These are phyloP conservation scores for Knoxdaviesia capensis DNA, from an alignment of 2,329 filamentous ascomycete species.

Conservation along the genomic window DNA sequence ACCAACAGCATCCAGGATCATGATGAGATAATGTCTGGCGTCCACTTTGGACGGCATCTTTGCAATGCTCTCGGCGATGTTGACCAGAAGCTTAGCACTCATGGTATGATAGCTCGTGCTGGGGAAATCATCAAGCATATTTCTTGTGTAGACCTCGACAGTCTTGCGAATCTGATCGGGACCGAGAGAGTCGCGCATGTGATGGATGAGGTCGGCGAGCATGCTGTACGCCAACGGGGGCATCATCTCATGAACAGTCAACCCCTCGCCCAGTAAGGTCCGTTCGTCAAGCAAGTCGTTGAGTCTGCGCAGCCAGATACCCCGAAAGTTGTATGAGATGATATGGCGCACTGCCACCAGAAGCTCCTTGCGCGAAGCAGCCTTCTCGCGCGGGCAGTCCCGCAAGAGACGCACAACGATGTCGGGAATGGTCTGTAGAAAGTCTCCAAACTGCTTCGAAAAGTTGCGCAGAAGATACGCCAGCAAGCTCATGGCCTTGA, in stretches of 20 bases:
- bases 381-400: conserved; percentile 89
- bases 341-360: conserved; percentile 94
- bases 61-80: conserved; percentile 96
- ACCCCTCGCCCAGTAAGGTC: conserved; percentile 82
- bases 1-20: conserved; percentile 93
- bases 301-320: conserved; percentile 86
- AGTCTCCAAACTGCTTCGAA: conserved; percentile 69
- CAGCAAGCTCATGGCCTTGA: conserved; percentile 98
- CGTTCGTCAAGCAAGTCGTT: conserved; percentile 87
- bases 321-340: conserved; percentile 96
- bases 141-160: conserved; percentile 91
- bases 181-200: conserved; percentile 74
- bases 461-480: conserved; percentile 84
- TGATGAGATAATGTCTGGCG: conserved; percentile 84
- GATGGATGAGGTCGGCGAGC: conserved; percentile 94
- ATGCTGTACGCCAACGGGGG: conserved; percentile 91
- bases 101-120: conserved; percentile 99
- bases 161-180: conserved; percentile 88
- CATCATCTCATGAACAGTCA: conserved; percentile 95
- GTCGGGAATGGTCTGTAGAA: conserved; percentile 64
- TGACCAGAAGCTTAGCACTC: conserved; percentile 90
- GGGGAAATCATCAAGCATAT: conserved; percentile 85
- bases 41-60: conserved; percentile 86
- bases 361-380: conserved; percentile 79
- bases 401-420: conserved; percentile 82